Percentiles rank a stretch among this genome's conserved stretches.
Evolutionary conservation across 495 filamentous ascomycete species (phyloP).

Genomic region (Talaromyces wortmannii): DNA sequence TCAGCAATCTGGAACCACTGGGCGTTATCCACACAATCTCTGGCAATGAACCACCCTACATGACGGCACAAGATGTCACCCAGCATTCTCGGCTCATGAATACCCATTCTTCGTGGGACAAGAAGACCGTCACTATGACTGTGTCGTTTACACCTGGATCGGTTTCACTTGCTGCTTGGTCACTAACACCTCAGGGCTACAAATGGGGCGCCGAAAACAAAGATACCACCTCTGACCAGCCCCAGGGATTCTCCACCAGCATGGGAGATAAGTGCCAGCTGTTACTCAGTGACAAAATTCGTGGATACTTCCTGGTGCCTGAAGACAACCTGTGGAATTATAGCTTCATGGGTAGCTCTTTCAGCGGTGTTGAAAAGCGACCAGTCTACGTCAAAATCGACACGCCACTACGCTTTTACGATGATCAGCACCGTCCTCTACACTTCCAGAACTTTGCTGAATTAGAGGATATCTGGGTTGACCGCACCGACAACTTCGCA

Average conservation of each 20-base stretch:
- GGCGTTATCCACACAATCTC: conserved; percentile 95
- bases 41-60: conserved; percentile 90
- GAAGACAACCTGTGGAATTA: conserved; percentile 95
- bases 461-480: conserved; percentile 84
- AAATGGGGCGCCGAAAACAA: conserved; percentile 98
- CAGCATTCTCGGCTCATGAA: conserved; percentile 86
- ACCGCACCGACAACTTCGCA: conserved; percentile 80
- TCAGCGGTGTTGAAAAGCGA: conserved; percentile 84
- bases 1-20: conserved; percentile 81
- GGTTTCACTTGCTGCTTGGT: conserved; percentile 89
- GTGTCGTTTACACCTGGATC: conserved; percentile 98
- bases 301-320: conserved; percentile 92
- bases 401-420: conserved; percentile 84
- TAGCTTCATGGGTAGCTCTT: conserved; percentile 90
- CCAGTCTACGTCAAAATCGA: conserved; percentile 87
- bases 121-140: conserved; percentile 92
- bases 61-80: conserved; percentile 91
- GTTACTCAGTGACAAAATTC: conserved; percentile 82
- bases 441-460: conserved; percentile 95
- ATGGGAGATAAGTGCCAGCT: conserved; percentile 97
- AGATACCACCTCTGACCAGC: conserved; percentile 84
- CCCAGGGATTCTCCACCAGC: conserved; percentile 82
- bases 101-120: conserved; percentile 77
- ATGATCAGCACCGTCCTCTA: conserved; percentile 81
- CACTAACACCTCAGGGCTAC: conserved; percentile 83